Conservation (phyloP, 2,329 filamentous ascomycete genomes). For the Trichothecium roseum region DNA sequence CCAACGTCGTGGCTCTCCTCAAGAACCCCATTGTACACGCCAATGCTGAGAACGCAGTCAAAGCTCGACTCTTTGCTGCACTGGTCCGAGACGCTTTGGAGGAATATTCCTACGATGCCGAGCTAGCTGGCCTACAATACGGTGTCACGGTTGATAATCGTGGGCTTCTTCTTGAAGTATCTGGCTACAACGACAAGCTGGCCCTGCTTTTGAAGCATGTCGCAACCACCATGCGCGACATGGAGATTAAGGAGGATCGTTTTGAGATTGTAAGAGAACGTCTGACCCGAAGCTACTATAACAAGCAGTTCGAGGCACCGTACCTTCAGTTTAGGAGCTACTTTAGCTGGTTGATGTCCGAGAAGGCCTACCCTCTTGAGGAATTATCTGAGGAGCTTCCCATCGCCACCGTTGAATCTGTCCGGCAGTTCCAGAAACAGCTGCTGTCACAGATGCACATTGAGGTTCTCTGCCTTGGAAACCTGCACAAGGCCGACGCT, state of each 20-base stretch:
- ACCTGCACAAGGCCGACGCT: constrained; percentile 88
- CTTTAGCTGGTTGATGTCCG: constrained; percentile 67
- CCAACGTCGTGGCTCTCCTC: constrained; percentile 72
- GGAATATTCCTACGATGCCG: constrained; percentile 93
- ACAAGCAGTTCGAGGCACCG: constrained; percentile 79
- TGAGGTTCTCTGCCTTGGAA: constrained; percentile 82
- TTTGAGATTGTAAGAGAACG: constrained; percentile 90
- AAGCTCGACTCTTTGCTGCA: constrained; percentile 71
- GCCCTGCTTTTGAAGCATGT: constrained; percentile 85
- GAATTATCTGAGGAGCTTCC: constrained; percentile 71
- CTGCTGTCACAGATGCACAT: constrained; percentile 76
- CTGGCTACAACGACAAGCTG: constrained; percentile 95
- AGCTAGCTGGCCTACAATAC: constrained; percentile 82
- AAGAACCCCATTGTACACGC: constrained; percentile 70
- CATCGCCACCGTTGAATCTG: constrained; percentile 60
- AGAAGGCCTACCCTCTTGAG: constrained; percentile 69
- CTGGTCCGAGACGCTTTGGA: constrained; percentile 80
- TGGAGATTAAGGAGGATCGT: constrained; percentile 75
- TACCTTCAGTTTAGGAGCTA: constrained; percentile 83
- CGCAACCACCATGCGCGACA: constrained; percentile 69
- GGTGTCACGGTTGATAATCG: constrained; percentile 60
- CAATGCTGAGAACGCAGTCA: constrained; percentile 68
- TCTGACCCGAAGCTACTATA: constrained; percentile 64
- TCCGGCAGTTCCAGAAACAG: constrained; percentile 69
- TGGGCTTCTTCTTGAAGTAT: constrained; percentile 69